phyloP scores from a whole-genome alignment of 768 basidiomycete genomes.

The Auricularia sp. region DNA sequence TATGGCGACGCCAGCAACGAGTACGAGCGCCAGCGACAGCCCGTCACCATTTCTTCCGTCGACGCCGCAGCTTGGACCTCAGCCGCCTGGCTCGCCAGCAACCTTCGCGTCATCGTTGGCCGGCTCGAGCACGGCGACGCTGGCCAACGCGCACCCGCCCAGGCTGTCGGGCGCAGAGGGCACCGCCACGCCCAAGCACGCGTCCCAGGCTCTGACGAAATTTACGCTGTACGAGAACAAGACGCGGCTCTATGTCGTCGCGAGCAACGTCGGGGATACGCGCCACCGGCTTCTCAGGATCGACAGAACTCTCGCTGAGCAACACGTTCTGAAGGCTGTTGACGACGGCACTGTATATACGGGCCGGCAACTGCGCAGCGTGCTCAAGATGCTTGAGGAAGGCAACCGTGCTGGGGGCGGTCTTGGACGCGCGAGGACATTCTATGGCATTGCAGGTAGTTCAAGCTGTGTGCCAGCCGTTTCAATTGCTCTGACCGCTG shows the following conservation, averaged over 20 bases:
- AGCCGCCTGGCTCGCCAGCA: too few species aligned
- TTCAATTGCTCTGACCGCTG: not conserved
- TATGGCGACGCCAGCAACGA: too few species aligned
- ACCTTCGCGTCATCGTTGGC: too few species aligned
- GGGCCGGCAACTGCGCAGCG: conserved; percentile 77
- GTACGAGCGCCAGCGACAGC: too few species aligned
- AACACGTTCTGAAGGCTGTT: conserved; percentile 62
- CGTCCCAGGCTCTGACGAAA: conserved; percentile 44
- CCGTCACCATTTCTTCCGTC: too few species aligned
- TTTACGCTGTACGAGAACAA: conserved; percentile 92
- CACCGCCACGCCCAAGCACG: too few species aligned
- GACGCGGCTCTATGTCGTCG: conserved; percentile 83
- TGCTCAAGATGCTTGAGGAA: conserved; percentile 92
- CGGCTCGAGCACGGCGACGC: too few species aligned
- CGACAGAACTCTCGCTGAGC: conserved; percentile 58
- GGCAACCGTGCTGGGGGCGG: conserved; percentile 87
- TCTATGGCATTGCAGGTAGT: conserved; percentile 77
- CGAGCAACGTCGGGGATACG: conserved; percentile 79
- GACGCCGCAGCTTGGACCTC: too few species aligned
- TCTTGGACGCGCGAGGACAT: conserved; percentile 64
- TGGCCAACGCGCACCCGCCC: too few species aligned
- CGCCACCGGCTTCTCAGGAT: conserved; percentile 89
- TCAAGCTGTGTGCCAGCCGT: not conserved
- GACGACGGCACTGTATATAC: conserved; percentile 88
- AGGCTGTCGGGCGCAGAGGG: too few species aligned